Conservation (phyloP, 352 stramenopile genomes). For the Pythium rhizo-oryzae region DNA sequence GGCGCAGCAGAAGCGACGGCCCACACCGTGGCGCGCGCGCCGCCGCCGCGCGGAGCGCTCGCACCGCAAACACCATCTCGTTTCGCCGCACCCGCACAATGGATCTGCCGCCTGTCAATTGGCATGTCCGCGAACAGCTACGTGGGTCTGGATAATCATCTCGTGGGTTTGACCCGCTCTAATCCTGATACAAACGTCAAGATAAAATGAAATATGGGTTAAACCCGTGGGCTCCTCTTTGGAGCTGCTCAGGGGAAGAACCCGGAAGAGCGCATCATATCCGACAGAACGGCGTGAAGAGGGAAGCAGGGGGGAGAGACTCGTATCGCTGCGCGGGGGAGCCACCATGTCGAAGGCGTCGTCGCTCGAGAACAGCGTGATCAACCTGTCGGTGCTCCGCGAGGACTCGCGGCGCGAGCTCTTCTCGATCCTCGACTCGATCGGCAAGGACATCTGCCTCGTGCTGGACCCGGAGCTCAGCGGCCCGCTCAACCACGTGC, state of each 20-base stretch:
- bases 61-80: slow-evolving; percentile 6
- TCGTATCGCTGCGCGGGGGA: too few relatives aligned
- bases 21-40: not conserved
- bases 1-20: not conserved
- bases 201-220: not conserved
- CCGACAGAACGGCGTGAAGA: slow-evolving; percentile 1
- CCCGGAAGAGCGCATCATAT: slow-evolving; percentile 17
- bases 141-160: slow-evolving; percentile 1
- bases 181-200: not conserved
- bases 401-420: slow-evolving; percentile 85
- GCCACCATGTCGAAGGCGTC: slow-evolving; percentile 73
- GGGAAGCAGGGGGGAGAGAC: not conserved
- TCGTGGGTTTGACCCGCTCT: slow-evolving; percentile 6
- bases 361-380: slow-evolving; percentile 80
- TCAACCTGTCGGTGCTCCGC: slow-evolving; percentile 86
- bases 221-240: too few relatives aligned
- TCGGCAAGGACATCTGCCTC: slow-evolving; percentile 89
- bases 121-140: slow-evolving; percentile 7
- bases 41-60: slow-evolving; percentile 4
- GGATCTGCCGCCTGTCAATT: not conserved
- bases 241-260: not conserved
- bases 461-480: slow-evolving; percentile 85
- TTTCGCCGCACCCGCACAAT: not conserved
- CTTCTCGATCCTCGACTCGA: slow-evolving; percentile 82
- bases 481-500: slow-evolving; percentile 82